Base-by-base conservation (phyloP, 192 early-diverging fungal species). In the Pecoramyces ruminantium region DNA sequence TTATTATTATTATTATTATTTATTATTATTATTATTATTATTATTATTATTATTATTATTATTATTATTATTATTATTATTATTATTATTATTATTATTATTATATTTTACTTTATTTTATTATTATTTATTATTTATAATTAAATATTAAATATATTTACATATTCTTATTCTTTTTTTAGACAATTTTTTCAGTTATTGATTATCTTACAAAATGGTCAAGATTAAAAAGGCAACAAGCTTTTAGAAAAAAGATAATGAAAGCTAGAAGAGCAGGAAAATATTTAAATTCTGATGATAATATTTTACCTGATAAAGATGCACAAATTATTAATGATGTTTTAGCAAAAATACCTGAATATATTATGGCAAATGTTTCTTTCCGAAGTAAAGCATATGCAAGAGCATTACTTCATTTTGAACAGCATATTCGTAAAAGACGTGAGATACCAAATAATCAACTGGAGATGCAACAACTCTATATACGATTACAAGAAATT, bases 401-500 rank as follows among this genome's bases (percentile, higher is more conserved):
- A 13, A 86, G 93, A 15, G 92, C 94, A 0, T 79, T 94, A 9
- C 78, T 92, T 51, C 92, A 95, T 78, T 91, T 87, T 67, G 94
- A 95, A 79, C 87, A 88, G 21, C 86, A 93, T 81, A 86, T 93
- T 27, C 84, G 92, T 13, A 67, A 27, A 67, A 67, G 51, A 67
- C 51, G 51, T 67, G n/a, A 9, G 2, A 9, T n/a, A 67, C 80
- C 82, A 13, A 38, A 79, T 21, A 79, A 79, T 79, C 78, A 82
- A 78, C 78, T 79, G 40, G 84, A 85, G 42, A 78, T 38, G 28
- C 87, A 90, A 80, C 78, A 79, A n/a, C 77, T 84, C 79, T 93
- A 92, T 79, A 83, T 82, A 13, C 80, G 87, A 17, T 81, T 92
- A 25, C 92, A 92, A 67, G 81, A 86, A 79, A 88, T 94, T 13